Base-by-base conservation (phyloP, 140 eudicot genomes). In the Anethum foeniculum region DNA sequence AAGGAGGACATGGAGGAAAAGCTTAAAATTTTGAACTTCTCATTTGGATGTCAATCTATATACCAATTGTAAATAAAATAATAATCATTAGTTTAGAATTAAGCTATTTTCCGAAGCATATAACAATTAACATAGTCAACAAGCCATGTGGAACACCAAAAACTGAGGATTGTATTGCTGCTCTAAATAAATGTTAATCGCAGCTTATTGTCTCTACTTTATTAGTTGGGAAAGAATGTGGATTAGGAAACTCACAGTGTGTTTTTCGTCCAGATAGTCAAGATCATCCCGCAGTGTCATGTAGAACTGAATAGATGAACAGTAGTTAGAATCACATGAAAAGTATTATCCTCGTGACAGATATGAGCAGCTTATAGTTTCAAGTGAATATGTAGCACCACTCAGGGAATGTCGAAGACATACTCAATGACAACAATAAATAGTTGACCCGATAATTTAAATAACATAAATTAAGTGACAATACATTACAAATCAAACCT, bases 191-290 rank as follows among this genome's bases (percentile, higher is more conserved):
- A n/a, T 60, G 43, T 38, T 79, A 15, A 27, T 25, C 32, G 14
- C 34, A 43, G 21, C 6, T n/a, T 39, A 64, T 28, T 4, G 14
- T 39, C 27, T 39, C 34, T 21, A 36, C 16, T 49, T 18, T 12
- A n/a, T 3, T 54, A 25, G 8, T 18, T 30, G 36, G 5, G 7
- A 71, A 3, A 30, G 39, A 47, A 48, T 16, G 3, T 32, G 47
- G 81, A 74, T 79, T 34, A 82, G 82, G 80, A 54, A 56, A 90
- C 97, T 94, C 81, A 94, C 99, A 46, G 99, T 92, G 81, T 96
- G 96, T 87, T 96, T 96, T 68, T 94, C 99, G 80, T 96, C 99
- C 15, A 93, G 98, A 86, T 89, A 96, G 84, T 96, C 97, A 72
- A 96, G 92, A 84, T 93, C 98, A 76, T 96, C 98, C 3, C 98